Percentiles rank a stretch among this genome's conserved stretches.
Conservation (phyloP, 2,329 filamentous ascomycete species). For the Alternaria gansuensis region DNA sequence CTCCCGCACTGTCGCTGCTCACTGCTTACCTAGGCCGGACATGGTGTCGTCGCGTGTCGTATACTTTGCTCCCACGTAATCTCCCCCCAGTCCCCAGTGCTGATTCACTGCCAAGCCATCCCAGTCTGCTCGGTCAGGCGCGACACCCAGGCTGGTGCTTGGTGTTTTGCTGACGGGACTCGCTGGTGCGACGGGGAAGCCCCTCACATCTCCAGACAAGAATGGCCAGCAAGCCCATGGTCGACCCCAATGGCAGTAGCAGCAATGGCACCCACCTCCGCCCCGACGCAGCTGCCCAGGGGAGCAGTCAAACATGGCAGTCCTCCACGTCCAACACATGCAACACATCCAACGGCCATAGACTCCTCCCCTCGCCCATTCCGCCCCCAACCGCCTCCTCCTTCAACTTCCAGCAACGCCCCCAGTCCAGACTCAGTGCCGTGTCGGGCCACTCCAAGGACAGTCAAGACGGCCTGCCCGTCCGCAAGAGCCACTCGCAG, state of each 20-base stretch:
- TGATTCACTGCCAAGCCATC: slow-evolving; percentile 33
- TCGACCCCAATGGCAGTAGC: slow-evolving; percentile 29
- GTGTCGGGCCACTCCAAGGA: slow-evolving; percentile 38
- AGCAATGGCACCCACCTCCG: slow-evolving; percentile 26
- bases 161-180: slow-evolving; percentile 12
- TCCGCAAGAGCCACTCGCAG: slow-evolving; percentile 46
- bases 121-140: slow-evolving; percentile 22
- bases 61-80: slow-evolving; percentile 43
- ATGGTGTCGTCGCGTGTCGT: slow-evolving; percentile 38
- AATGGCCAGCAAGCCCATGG: slow-evolving; percentile 46
- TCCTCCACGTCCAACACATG: slow-evolving; percentile 3
- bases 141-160: slow-evolving; percentile 26
- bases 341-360: slow-evolving; percentile 25
- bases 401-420: slow-evolving; percentile 41
- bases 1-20: slow-evolving; percentile 13
- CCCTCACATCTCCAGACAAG: slow-evolving; percentile 30
- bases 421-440: slow-evolving; percentile 44
- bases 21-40: slow-evolving; percentile 18
- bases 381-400: slow-evolving; percentile 45
- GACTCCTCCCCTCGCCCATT: slow-evolving; percentile 46
- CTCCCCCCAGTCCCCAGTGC: slow-evolving; percentile 19
- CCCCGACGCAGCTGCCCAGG: slow-evolving; percentile 28
- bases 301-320: slow-evolving; percentile 1
- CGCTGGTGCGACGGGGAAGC: slow-evolving; percentile 34
- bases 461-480: slow-evolving; percentile 38